Percentiles rank a stretch among this genome's conserved stretches.
Evolutionary conservation across 139 green algal genomes (phyloP).

Genomic region (Closterium sp.): DNA sequence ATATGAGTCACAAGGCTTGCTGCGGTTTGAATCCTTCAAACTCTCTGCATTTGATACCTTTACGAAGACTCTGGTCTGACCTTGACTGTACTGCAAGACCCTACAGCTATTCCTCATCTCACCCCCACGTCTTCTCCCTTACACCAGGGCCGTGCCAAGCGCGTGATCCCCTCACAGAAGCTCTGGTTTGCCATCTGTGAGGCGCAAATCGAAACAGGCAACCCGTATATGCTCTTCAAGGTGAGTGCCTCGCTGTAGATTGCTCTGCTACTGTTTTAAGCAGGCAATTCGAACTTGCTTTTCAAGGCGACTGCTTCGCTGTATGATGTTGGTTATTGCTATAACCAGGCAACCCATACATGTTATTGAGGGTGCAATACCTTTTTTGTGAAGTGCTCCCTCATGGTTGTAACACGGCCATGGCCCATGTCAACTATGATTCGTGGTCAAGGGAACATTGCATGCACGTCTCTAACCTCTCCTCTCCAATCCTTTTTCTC

Average conservation of each 20-base stretch:
- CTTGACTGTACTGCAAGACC: too few relatives aligned
- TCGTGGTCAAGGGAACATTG: too few relatives aligned
- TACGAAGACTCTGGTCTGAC: too few relatives aligned
- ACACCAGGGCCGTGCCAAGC: slow-evolving; percentile 67
- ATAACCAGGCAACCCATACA: too few relatives aligned
- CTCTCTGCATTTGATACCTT: too few relatives aligned
- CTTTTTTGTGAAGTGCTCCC: too few relatives aligned
- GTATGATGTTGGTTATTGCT: not conserved
- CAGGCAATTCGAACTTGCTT: not conserved
- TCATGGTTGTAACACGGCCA: too few relatives aligned
- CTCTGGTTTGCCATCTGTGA: slow-evolving; percentile 98
- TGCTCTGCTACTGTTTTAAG: not conserved
- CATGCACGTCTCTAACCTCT: not conserved
- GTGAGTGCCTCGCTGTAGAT: not conserved
- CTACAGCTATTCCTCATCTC: too few relatives aligned
- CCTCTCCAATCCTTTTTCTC: not conserved
- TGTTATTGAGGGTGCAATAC: too few relatives aligned
- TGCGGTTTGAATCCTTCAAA: too few relatives aligned
- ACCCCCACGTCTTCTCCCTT: not conserved
- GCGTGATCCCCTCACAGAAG: slow-evolving; percentile 88
- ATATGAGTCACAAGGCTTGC: too few relatives aligned
- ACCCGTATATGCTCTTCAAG: slow-evolving; percentile 99
- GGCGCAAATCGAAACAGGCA: slow-evolving; percentile 91
- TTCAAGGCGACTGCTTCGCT: not conserved
- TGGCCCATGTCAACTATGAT: too few relatives aligned